A percentile compares a stretch with the other conserved stretches of the same genome.
Evolutionary conservation across 78 protist genomes (phyloP).

Genomic region (Dictyostelium capitatum): DNA sequence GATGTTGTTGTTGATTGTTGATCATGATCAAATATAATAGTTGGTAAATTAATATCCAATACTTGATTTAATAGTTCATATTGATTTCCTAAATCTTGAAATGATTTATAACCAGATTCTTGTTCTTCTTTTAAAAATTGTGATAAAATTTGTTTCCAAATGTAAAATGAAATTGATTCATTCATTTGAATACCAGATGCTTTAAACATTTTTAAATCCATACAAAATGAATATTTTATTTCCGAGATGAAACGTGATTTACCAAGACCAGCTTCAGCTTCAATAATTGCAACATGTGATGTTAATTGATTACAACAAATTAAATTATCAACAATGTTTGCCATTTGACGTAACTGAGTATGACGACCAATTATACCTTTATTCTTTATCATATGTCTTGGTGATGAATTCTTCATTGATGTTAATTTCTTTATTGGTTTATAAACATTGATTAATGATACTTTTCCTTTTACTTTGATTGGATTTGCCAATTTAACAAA

Average conservation of each 20-base stretch:
- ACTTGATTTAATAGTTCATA: constrained; percentile 36
- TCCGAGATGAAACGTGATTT: constrained; percentile 62
- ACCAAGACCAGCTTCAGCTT: constrained; percentile 81
- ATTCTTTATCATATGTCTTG: constrained; percentile 5
- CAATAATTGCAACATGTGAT: constrained; percentile 30
- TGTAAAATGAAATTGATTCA: constrained; percentile 42
- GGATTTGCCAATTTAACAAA: constrained; percentile 63
- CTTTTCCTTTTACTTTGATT: constrained; percentile 83
- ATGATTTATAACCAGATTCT: not conserved
- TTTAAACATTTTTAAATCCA: constrained; percentile 33
- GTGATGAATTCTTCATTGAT: not conserved
- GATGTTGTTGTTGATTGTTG: not conserved
- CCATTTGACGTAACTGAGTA: constrained; percentile 47
- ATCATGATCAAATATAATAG: not conserved
- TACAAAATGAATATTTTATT: constrained; percentile 44
- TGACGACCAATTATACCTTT: constrained; percentile 61
- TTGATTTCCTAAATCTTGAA: constrained; percentile 31
- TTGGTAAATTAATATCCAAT: not conserved
- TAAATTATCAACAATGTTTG: constrained; percentile 7
- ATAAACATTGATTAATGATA: constrained; percentile 39
- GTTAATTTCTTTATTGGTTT: constrained; percentile 50
- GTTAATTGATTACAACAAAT: not conserved
- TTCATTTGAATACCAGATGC: constrained; percentile 67
- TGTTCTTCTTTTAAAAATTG: constrained; percentile 12
- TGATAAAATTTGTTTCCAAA: constrained; percentile 51